Conservation (phyloP, 1,284 basidiomycete species). For the Pyrrhoderma noxium region DNA sequence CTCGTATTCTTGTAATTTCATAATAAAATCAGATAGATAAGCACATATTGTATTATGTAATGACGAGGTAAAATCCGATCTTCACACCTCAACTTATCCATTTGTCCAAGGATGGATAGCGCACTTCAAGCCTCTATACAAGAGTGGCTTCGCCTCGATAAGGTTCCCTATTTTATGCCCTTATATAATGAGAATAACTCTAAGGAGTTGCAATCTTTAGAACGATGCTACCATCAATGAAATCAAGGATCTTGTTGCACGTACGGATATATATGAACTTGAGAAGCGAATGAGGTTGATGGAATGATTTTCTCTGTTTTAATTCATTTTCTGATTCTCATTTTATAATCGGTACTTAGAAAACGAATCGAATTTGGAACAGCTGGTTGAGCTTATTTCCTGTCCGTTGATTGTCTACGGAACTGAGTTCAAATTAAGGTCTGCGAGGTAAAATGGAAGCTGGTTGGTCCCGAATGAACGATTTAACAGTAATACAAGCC, state of each 20-base stretch:
- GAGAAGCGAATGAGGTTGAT: conserved; percentile 50
- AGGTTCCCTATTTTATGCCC: conserved; percentile 29
- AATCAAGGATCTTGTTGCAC: conserved; percentile 43
- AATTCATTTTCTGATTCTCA: conserved; percentile 2
- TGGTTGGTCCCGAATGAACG: conserved; percentile 82
- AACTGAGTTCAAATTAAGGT: conserved; percentile 35
- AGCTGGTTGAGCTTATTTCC: conserved; percentile 47
- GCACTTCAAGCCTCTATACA: conserved; percentile 39
- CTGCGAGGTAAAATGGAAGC: conserved; percentile 79
- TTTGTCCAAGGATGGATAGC: conserved; percentile 10
- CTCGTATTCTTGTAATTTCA: neutral
- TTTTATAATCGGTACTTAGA: conserved; percentile 27
- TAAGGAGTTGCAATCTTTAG: conserved; percentile 27
- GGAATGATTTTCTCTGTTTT: conserved; percentile 3
- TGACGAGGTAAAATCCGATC: too few species aligned
- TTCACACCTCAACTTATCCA: neutral
- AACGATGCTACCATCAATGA: conserved; percentile 49
- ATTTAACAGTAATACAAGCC: conserved; percentile 74
- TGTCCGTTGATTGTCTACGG: neutral
- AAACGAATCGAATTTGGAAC: conserved; percentile 79
- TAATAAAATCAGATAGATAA: neutral
- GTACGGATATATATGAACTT: conserved; percentile 41
- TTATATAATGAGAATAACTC: neutral
- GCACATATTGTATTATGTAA: neutral
- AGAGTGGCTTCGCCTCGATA: conserved; percentile 52